A percentile compares a stretch with the other conserved stretches of the same genome.
Evolutionary conservation across 1,284 basidiomycete species (phyloP).

Genomic region (Vanrija sp.): DNA sequence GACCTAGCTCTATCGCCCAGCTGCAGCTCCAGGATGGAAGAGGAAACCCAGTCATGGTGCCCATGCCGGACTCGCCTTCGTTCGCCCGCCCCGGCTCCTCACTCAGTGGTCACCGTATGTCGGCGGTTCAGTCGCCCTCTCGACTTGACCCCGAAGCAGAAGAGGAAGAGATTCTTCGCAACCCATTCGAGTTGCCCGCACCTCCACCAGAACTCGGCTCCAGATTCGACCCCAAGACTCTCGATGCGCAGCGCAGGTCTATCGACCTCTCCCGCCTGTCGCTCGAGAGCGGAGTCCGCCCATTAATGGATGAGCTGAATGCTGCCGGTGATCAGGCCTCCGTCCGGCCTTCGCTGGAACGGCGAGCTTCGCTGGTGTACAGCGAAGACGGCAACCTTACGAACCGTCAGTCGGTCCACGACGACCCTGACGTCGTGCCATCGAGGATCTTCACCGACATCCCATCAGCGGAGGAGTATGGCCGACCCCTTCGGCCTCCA

Average conservation of each 20-base stretch:
- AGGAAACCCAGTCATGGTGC: slow-evolving; percentile 27
- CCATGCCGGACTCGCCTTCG: slow-evolving; percentile 21
- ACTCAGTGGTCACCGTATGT: background rate
- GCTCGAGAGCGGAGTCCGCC: background rate
- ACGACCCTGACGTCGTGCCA: background rate
- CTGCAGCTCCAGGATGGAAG: slow-evolving; percentile 8
- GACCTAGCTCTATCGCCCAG: slow-evolving; percentile 9
- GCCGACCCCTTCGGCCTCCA: slow-evolving; percentile 30
- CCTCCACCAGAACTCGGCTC: slow-evolving; percentile 35
- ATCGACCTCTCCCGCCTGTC: background rate
- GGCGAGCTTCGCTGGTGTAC: background rate
- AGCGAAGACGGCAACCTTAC: background rate
- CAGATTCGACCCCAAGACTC: slow-evolving; percentile 40
- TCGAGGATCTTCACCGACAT: slow-evolving; percentile 23
- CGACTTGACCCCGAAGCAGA: slow-evolving; percentile 6
- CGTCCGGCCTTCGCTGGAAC: background rate
- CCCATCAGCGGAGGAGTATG: slow-evolving; percentile 34
- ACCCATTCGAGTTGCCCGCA: slow-evolving; percentile 45
- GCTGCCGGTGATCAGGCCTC: background rate
- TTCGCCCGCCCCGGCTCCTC: slow-evolving; percentile 3
- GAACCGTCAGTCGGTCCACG: background rate
- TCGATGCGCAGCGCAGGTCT: slow-evolving; percentile 19
- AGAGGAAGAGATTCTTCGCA: slow-evolving; percentile 20
- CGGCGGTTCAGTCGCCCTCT: background rate
- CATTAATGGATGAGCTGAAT: too few relatives aligned